Evolutionary conservation across 2,329 filamentous ascomycete species (phyloP).

Genomic region (Hyphodiscus sp.): DNA sequence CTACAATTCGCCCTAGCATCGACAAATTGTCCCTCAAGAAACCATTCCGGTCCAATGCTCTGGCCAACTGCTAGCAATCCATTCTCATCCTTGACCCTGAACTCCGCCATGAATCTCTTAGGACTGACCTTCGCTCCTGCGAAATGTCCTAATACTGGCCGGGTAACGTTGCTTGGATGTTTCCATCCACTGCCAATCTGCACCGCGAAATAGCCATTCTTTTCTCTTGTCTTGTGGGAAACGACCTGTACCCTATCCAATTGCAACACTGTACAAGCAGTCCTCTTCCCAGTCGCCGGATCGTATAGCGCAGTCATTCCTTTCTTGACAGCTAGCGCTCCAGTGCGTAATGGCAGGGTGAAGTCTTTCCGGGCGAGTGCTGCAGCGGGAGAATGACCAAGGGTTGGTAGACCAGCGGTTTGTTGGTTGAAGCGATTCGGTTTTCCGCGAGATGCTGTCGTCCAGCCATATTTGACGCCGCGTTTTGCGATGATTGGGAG

Average conservation of each 20-base stretch:
- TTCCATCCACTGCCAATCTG: conserved; percentile 78
- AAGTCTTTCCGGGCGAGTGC: conserved; percentile 52
- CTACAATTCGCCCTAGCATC: conserved; percentile 74
- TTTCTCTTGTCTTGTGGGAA: conserved; percentile 71
- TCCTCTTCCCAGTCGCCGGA: conserved; percentile 64
- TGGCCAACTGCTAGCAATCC: conserved; percentile 73
- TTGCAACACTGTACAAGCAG: conserved; percentile 86
- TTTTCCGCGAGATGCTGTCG: conserved; percentile 47
- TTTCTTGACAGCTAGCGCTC: conserved; percentile 82
- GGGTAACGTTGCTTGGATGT: conserved; percentile 68
- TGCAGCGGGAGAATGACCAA: conserved; percentile 52
- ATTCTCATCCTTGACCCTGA: conserved; percentile 67
- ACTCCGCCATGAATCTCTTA: conserved; percentile 80
- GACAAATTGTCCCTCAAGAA: conserved; percentile 82
- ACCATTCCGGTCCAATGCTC: conserved; percentile 80
- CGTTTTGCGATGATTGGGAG: conserved; percentile 30
- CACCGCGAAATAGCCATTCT: conserved; percentile 90
- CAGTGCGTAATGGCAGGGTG: conserved; percentile 63
- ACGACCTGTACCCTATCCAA: conserved; percentile 89
- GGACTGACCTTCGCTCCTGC: conserved; percentile 74
- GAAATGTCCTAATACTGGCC: conserved; percentile 82
- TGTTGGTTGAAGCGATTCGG: conserved; percentile 52
- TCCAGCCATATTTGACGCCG: conserved; percentile 46
- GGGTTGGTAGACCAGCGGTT: conserved; percentile 48
- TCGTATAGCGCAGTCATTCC: conserved; percentile 94